Percentiles rank a stretch among this genome's conserved stretches.
These are phyloP conservation scores for Coemansia sp. DNA, from an alignment of 192 early-diverging fungal genomes.

Conservation along the genomic window DNA sequence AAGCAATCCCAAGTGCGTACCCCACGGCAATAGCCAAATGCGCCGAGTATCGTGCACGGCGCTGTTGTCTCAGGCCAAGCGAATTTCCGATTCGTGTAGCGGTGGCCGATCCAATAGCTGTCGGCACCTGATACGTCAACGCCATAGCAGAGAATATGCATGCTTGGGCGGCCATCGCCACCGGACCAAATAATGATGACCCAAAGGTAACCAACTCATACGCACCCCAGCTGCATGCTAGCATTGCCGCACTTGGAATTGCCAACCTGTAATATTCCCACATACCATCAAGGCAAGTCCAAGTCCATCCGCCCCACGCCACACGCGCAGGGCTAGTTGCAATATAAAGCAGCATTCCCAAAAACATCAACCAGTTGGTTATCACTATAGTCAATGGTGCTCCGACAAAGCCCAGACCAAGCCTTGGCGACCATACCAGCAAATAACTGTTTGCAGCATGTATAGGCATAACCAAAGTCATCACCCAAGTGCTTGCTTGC, in stretches of 20 bases:
- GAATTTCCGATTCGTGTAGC: constrained; percentile 80
- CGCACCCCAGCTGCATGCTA: constrained; percentile 80
- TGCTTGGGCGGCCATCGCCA: constrained; percentile 78
- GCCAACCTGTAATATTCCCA: constrained; percentile 69
- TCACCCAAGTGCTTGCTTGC: constrained; percentile 63
- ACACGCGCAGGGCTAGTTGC: constrained; percentile 36
- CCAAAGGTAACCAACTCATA: constrained; percentile 73
- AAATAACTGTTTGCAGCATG: constrained; percentile 27
- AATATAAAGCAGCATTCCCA: constrained; percentile 58
- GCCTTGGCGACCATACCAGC: constrained; percentile 50
- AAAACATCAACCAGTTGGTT: constrained; percentile 62
- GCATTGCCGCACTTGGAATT: constrained; percentile 81
- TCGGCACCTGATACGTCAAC: constrained; percentile 73
- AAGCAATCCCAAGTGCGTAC: constrained; percentile 58
- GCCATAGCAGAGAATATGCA: constrained; percentile 70
- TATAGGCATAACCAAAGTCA: constrained; percentile 35
- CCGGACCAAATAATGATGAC: constrained; percentile 76
- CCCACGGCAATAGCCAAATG: constrained; percentile 60
- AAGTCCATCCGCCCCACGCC: constrained; percentile 82
- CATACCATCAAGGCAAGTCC: constrained; percentile 62
- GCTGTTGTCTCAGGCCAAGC: constrained; percentile 59
- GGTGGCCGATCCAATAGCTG: constrained; percentile 66
- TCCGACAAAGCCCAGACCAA: constrained; percentile 64
- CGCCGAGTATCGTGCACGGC: constrained; percentile 57
- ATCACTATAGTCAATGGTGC: constrained; percentile 68